phyloP scores from a whole-genome alignment of 2,329 filamentous ascomycete species.

The Calycina marina region DNA sequence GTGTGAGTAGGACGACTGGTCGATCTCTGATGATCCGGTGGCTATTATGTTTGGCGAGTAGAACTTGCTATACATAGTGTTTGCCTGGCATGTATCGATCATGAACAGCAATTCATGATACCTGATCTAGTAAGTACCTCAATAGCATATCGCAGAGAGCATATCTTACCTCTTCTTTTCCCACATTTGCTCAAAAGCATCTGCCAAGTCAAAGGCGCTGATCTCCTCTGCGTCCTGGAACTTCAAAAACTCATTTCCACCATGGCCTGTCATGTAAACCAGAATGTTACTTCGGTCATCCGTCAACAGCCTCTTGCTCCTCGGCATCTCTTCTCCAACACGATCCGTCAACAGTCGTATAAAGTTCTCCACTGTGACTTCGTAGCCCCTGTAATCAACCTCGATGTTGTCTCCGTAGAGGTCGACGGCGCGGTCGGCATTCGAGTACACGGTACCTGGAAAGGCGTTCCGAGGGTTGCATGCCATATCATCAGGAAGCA shows the following conservation, averaged over 20 bases:
- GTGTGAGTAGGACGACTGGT: slow-evolving; percentile 93
- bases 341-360: slow-evolving; percentile 90
- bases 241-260: slow-evolving; percentile 94
- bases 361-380: slow-evolving; percentile 98
- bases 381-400: slow-evolving; percentile 94
- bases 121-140: slow-evolving; percentile 26
- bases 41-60: slow-evolving; percentile 98
- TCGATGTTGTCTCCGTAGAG: slow-evolving; percentile 98
- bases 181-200: slow-evolving; percentile 99
- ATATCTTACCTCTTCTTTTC: slow-evolving; percentile 72
- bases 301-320: slow-evolving; percentile 84
- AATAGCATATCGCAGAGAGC: background rate
- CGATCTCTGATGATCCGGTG: slow-evolving; percentile 88
- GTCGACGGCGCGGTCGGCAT: slow-evolving; percentile 88
- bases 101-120: slow-evolving; percentile 98
- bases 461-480: slow-evolving; percentile 98
- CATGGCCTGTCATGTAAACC: slow-evolving; percentile 98
- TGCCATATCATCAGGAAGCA: slow-evolving; percentile 99
- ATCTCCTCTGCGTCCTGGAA: slow-evolving; percentile 99
- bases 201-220: slow-evolving; percentile 84
- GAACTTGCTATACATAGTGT: slow-evolving; percentile 97
- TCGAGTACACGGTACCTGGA: slow-evolving; percentile 95
- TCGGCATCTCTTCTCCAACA: slow-evolving; percentile 84
- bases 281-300: slow-evolving; percentile 94
- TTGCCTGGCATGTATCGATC: slow-evolving; percentile 99